Percentiles rank a stretch among this genome's conserved stretches.
These are phyloP conservation scores for Sarocladium strictum DNA, from an alignment of 2,329 filamentous ascomycete species.

Conservation along the genomic window DNA sequence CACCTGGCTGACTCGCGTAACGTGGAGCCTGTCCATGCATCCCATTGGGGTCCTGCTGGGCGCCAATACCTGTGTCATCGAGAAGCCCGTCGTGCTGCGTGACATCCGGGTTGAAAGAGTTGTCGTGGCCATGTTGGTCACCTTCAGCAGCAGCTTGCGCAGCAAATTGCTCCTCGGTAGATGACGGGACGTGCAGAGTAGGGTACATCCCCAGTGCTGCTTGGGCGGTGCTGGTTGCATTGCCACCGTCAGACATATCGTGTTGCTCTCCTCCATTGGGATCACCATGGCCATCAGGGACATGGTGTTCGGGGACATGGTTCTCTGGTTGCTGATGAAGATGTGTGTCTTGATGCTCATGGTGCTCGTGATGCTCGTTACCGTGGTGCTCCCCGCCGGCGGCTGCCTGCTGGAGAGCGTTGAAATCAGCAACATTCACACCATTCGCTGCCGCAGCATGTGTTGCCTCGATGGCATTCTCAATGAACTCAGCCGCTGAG, in stretches of 20 bases:
- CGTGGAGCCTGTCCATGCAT: constrained; percentile 23
- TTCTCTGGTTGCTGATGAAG: constrained; percentile 2
- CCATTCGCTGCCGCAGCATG: constrained; percentile 31
- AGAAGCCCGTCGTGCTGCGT: constrained; percentile 25
- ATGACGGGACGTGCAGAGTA: constrained; percentile 50
- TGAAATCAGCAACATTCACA: constrained; percentile 49
- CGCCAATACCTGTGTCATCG: constrained; percentile 22
- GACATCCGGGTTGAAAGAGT: constrained; percentile 25
- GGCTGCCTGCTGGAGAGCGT: constrained; percentile 49
- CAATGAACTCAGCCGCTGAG: constrained; percentile 46
- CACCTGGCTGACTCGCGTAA: constrained; percentile 27
- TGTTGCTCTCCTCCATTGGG: constrained; percentile 30
- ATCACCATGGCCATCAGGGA: not conserved
- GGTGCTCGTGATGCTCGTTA: constrained; percentile 14
- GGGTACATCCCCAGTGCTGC: constrained; percentile 56
- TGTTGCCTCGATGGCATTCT: constrained; percentile 42
- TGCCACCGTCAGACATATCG: constrained; percentile 43
- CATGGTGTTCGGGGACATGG: constrained; percentile 9
- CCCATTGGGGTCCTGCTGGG: constrained; percentile 32
- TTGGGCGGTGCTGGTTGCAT: constrained; percentile 53
- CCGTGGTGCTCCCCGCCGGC: constrained; percentile 37
- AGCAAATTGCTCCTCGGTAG: constrained; percentile 55
- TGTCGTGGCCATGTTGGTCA: constrained; percentile 27
- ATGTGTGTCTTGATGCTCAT: constrained; percentile 8
- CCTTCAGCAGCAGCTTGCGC: constrained; percentile 37